phyloP scores from a whole-genome alignment of 331 rosid genomes.

The Prunus yedoensis region DNA sequence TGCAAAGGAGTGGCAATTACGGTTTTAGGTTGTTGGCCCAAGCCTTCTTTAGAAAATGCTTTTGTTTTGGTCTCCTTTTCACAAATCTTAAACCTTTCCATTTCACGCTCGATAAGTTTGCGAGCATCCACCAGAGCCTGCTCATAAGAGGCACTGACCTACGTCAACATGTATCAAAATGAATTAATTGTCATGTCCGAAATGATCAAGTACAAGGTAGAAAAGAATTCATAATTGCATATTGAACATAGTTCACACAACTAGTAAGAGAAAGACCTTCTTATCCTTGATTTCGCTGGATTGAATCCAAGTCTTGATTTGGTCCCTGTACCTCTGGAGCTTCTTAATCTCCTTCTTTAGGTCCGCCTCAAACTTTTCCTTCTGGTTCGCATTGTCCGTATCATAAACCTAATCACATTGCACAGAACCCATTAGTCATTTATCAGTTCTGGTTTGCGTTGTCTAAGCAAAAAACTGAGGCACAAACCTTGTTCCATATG shows the following conservation, averaged over 20 bases:
- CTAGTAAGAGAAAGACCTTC: slow-evolving; percentile 52
- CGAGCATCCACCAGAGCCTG: slow-evolving; percentile 98
- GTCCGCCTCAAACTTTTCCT: slow-evolving; percentile 98
- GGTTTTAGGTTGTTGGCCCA: slow-evolving; percentile 97
- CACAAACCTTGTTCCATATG: slow-evolving; percentile 91
- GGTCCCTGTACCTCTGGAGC: slow-evolving; percentile 95
- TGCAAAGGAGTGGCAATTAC: slow-evolving; percentile 45
- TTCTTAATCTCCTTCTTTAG: slow-evolving; percentile 98
- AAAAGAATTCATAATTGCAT: not conserved
- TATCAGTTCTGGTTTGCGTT: not conserved
- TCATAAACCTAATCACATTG: slow-evolving; percentile 69
- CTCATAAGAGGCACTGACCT: slow-evolving; percentile 99
- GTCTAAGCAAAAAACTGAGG: not conserved
- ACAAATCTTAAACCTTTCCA: slow-evolving; percentile 96
- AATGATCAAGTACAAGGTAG: slow-evolving; percentile 2
- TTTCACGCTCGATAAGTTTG: slow-evolving; percentile 88
- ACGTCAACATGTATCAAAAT: slow-evolving; percentile 35
- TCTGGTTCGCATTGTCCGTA: slow-evolving; percentile 94
- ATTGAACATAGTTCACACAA: not conserved
- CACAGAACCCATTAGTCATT: not conserved
- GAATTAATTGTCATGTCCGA: slow-evolving; percentile 30
- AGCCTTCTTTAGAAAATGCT: slow-evolving; percentile 98
- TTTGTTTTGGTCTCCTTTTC: slow-evolving; percentile 98
- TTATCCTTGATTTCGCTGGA: slow-evolving; percentile 98
- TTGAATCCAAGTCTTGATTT: slow-evolving; percentile 97